Base-by-base conservation (phyloP, 208 protist species). In the Leishmania mexicana region DNA sequence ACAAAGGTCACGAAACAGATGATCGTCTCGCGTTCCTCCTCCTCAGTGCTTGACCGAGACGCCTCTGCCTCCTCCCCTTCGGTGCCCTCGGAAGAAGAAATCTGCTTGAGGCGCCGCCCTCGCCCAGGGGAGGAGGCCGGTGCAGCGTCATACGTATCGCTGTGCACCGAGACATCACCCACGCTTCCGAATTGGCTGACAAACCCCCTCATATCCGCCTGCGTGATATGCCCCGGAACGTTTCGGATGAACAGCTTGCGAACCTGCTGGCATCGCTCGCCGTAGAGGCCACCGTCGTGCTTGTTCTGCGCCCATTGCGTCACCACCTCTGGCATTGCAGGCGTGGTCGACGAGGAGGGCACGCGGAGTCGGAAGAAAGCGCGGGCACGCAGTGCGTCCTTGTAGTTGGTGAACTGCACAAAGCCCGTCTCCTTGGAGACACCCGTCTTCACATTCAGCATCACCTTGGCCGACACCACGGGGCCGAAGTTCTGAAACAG, bases 211-310 rank as follows among this genome's bases (percentile, higher is more conserved):
- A 96, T 79, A 35, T 86, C 83, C 13, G 54, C 80, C 2, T 77
- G 60, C 6, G 81, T 88, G 2, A 96, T 84, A 31, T 87, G 81
- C 17, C 83, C 58, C 13, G 93, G 93, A 35, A 97, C 89, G 74
- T 97, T 97, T 51, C 93, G 90, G 11, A 97, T 81, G 75, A 97
- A 97, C 6, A 97, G 76, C 80, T 97, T 97, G n/a, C 83, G 83
- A 13, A 88, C 92, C 68, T 85, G 64, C 51, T 73, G 81, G 21
- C 88, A 85, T 47, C 86, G 89, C 70, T 95, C 86, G 31, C 92
- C 89, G 58, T 93, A 87, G 7, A 92, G 85, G 42, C 88, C 81
- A 62, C 83, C 83, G 75, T 95, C 91, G 78, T 96, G 93, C 78
- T 94, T 87, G 79, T 90, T 89, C 73, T 85, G 78, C 28, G 93